Percentiles rank a stretch among this genome's conserved stretches.
Evolutionary conservation across 345 rosid species (phyloP).

Genomic region (Salix exigua): DNA sequence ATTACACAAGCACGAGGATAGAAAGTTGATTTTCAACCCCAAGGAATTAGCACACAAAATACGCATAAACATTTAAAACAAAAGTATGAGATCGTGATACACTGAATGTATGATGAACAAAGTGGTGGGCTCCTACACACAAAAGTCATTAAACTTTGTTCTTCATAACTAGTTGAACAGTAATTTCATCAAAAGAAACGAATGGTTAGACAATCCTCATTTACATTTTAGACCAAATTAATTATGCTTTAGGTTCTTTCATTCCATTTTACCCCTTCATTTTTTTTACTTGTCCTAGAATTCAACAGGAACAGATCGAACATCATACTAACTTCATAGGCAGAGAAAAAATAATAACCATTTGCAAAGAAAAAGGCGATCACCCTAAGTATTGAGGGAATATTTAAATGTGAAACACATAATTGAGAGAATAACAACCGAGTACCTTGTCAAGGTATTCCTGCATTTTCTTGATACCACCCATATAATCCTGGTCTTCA

Average conservation of each 20-base stretch:
- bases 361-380: not conserved
- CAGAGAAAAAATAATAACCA: not conserved
- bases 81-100: not conserved
- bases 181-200: not conserved
- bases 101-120: not conserved
- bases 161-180: not conserved
- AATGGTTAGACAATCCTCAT: not conserved
- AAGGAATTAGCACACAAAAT: not conserved
- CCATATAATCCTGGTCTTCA: constrained; percentile 99
- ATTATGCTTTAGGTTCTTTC: not conserved
- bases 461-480: constrained; percentile 85
- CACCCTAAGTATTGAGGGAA: not conserved
- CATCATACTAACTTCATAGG: too few relatives aligned
- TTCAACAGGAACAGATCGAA: too few relatives aligned
- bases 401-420: not conserved
- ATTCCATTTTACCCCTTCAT: too few relatives aligned
- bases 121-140: not conserved
- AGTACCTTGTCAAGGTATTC: constrained; percentile 82
- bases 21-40: too few relatives aligned
- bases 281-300: too few relatives aligned
- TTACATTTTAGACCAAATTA: not conserved
- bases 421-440: not conserved
- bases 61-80: not conserved
- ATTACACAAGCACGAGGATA: too few relatives aligned
- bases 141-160: not conserved